Base-by-base conservation (phyloP, 257 asterid genomes). In the Lycium ferocissimum region DNA sequence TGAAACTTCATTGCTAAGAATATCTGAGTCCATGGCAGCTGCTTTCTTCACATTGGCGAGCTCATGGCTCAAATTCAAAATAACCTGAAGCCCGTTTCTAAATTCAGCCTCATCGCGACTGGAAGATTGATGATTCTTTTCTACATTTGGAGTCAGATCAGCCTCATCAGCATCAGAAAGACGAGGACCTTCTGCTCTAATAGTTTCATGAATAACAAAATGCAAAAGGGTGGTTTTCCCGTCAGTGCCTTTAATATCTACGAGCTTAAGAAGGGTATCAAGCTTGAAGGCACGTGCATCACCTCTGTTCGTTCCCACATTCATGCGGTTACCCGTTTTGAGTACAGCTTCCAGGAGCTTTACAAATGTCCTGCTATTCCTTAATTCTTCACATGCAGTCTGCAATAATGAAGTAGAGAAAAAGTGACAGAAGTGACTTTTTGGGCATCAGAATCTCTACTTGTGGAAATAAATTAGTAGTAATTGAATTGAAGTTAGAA, bases 321-420 rank as follows among this genome's bases (percentile, higher is more conserved):
- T 94, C 98, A 93, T 92, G 11, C 91, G 92, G 84, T 93, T 95
- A 43, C 98, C 98, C 0, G 98, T 92, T 83, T 89, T 94, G 75
- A 95, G 96, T 43, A 93, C 98, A 38, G 98, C 97, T 90, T 95
- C 98, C 26, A 95, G 89, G 62, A 95, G 97, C 82, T 90, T 94
- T 33, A 85, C 81, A 83, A 95, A 95, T 95, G 93, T 95, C 86
- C 96, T 88, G 89, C 94, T 94, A 89, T 91, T 92, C 91, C 89
- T 91, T 78, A 95, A 89, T 79, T 95, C 97, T 87, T 90, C 88
- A 83, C 98, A 93, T 67, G 98, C 97, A 33, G 86, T 91, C 98
- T 95, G 92, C 86, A 86, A 84, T 4, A 12, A 26, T 49, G 33
- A 43, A 22, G 11, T 4, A 63, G 54, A 14, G 22, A 82, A 45